Conservation (phyloP, 805 yeast genomes). For the Ogataea saltuana region DNA sequence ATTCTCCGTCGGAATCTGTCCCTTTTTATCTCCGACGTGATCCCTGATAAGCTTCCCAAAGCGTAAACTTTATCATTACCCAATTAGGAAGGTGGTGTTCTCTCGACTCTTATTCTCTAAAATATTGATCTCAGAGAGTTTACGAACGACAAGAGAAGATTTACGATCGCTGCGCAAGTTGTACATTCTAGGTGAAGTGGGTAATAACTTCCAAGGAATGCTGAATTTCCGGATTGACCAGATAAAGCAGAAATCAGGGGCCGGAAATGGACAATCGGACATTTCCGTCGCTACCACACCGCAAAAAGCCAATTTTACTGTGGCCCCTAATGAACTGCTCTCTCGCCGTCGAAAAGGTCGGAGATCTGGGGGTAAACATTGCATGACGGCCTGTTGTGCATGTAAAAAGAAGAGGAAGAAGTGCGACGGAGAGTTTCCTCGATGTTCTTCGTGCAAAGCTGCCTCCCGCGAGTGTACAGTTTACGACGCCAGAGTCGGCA, state of each 20-base stretch:
- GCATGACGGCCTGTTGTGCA: slow-evolving; percentile 50
- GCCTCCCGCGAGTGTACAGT: slow-evolving; percentile 24
- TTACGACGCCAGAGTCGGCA: slow-evolving; percentile 1
- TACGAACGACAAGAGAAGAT: slow-evolving; percentile 1
- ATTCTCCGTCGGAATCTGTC: neutral
- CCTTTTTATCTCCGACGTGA: neutral
- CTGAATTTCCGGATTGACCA: neutral
- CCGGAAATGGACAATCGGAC: neutral
- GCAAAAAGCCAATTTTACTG: neutral
- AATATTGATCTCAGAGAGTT: neutral
- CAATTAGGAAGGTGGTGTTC: neutral
- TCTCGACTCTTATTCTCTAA: neutral
- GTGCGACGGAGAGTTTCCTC: slow-evolving; percentile 54
- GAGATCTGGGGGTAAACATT: slow-evolving; percentile 27
- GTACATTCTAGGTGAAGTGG: neutral
- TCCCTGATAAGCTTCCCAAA: neutral
- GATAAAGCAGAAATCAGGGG: neutral
- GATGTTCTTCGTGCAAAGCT: slow-evolving; percentile 37
- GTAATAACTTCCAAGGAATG: neutral
- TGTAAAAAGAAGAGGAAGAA: slow-evolving; percentile 50
- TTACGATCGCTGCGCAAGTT: neutral
- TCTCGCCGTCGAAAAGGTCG: slow-evolving; percentile 2
- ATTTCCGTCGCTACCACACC: neutral
- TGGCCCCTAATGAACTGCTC: neutral
- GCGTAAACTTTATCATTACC: neutral